Evolutionary conservation across 805 yeast genomes (phyloP), one percentile per base, ranked within the genome.

Genomic region (Metschnikowia arizonensis): DNA sequence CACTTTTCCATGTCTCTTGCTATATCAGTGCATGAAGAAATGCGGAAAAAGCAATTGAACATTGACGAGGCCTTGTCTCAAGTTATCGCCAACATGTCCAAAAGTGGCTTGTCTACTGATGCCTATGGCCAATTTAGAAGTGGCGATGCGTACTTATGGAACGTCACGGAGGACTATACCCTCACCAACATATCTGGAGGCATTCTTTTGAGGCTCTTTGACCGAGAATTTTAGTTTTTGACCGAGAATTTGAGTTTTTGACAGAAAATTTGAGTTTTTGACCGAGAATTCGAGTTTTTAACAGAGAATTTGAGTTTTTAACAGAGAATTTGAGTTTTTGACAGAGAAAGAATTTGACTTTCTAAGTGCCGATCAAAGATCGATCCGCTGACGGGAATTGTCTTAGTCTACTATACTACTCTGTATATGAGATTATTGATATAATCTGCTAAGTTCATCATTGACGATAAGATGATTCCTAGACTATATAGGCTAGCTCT

Each of bases 91-190:
- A 64, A 64, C 39, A 65, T 78, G 53, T 64, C 72, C 55, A 44
- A 60, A 0, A 52, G 67, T 31, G 76, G 79, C 0, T 44, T 56
- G 7, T 55, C 51, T 5, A 59, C 79, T 1, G 82, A 83, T 30
- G 66, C 79, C 0, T 77, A 72, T 40, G 84, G 82, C 2, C 77
- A 78, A 42, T 82, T 72, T 56, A 76, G 91, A 63, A 76, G 79
- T 50, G 96, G 96, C 11, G 95, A 86, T 61, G 88, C 90, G 0
- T 63, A 80, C 19, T 54, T 84, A 2, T 90, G 97, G 96, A 77
- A 85, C 55, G 64, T 83, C 6, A 59, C 62, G 0, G 58, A 67
- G 2, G 96, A 90, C 57, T 69, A 76, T 49, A 82, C 76, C 14
- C 61, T 90, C 37, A 77, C 77, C 7, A 77, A 81, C 6, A 74